phyloP scores from a whole-genome alignment of 2,329 filamentous ascomycete genomes.

The Periconia sp. region DNA sequence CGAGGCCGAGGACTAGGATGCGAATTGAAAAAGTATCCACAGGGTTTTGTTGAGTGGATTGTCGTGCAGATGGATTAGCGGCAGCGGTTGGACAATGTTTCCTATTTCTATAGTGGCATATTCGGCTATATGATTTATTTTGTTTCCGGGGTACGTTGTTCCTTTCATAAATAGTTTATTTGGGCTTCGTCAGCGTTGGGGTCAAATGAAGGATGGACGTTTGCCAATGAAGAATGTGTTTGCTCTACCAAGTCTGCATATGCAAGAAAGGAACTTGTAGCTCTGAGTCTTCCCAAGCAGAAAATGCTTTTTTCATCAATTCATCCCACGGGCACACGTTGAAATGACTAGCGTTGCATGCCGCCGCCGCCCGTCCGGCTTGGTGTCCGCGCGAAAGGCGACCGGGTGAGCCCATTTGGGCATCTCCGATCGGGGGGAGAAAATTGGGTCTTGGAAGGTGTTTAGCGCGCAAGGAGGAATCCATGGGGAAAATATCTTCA shows the following conservation, averaged over 20 bases:
- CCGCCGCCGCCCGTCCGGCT: neutral
- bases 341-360: neutral
- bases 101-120: neutral
- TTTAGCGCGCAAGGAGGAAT: slow-evolving; percentile 5
- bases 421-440: neutral
- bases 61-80: neutral
- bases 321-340: neutral
- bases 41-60: too few species aligned
- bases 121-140: neutral
- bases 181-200: neutral
- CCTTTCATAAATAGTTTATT: neutral
- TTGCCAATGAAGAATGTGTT: neutral
- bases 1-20: neutral
- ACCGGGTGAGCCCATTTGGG: neutral
- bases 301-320: neutral
- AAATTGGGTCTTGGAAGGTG: neutral
- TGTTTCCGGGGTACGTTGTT: neutral
- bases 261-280: too few species aligned
- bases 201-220: neutral
- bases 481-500: slow-evolving; percentile 3
- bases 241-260: neutral
- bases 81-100: neutral
- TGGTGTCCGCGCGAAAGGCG: neutral
- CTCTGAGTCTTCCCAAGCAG: neutral
- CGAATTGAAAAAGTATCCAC: neutral